Percentiles rank a stretch among this genome's conserved stretches.
Evolutionary conservation across 768 basidiomycete species (phyloP).

Genomic region (Pleurotus cornucopiae): DNA sequence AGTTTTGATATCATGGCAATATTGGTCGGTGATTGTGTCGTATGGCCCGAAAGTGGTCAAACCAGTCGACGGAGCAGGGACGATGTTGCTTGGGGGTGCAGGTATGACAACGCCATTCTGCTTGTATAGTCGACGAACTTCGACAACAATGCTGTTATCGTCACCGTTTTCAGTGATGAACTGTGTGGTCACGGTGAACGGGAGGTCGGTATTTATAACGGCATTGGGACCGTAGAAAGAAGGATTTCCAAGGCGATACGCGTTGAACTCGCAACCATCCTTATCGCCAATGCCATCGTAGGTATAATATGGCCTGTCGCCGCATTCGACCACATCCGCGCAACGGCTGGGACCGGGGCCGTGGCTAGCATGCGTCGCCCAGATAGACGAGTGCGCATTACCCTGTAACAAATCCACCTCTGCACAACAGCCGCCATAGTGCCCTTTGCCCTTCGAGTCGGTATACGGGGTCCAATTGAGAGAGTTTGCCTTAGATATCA

Average conservation of each 20-base stretch:
- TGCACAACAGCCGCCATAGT: slow-evolving; percentile 37
- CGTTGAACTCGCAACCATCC: slow-evolving; percentile 46
- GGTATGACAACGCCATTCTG: not conserved
- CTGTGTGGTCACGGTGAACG: slow-evolving; percentile 32
- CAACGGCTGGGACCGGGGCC: slow-evolving; percentile 27
- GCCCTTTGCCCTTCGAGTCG: slow-evolving; percentile 31
- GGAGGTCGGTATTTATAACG: slow-evolving; percentile 32
- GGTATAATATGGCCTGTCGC: not conserved
- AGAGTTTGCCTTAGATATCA: not conserved
- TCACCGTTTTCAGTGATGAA: slow-evolving; percentile 31
- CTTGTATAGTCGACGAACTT: slow-evolving; percentile 20
- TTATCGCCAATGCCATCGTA: slow-evolving; percentile 28
- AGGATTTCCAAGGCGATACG: slow-evolving; percentile 11
- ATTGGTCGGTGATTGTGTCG: slow-evolving; percentile 33
- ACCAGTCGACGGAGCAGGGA: no score
- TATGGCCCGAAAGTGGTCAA: slow-evolving; percentile 14
- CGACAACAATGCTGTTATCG: not conserved
- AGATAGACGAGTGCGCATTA: slow-evolving; percentile 34
- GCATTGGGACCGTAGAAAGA: slow-evolving; percentile 34
- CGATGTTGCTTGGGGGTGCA: slow-evolving; percentile 15
- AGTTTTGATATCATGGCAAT: slow-evolving; percentile 27
- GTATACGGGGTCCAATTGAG: slow-evolving; percentile 8
- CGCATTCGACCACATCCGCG: slow-evolving; percentile 6
- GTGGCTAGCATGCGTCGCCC: slow-evolving; percentile 35
- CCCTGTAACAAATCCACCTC: slow-evolving; percentile 42